These are phyloP conservation scores for Grammothele lineata DNA, from an alignment of 768 basidiomycete genomes.

Conservation along the genomic window DNA sequence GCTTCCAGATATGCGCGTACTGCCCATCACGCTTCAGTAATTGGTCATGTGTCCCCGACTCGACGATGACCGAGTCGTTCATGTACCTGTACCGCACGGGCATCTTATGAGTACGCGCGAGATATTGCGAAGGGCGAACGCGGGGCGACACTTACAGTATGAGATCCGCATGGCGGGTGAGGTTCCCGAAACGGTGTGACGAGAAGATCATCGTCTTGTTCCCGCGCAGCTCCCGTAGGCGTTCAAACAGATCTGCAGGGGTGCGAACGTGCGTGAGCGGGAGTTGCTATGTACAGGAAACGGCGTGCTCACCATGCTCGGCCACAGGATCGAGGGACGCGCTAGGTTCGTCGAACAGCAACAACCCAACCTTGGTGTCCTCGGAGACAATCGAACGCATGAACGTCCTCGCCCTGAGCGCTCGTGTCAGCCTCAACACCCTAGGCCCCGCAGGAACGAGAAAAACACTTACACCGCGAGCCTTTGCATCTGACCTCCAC, in stretches of 20 bases:
- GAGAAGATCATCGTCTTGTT: slow-evolving; percentile 86
- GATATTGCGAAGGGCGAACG: neutral
- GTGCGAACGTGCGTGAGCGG: no score
- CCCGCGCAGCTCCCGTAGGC: slow-evolving; percentile 60
- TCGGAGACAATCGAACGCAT: slow-evolving; percentile 27
- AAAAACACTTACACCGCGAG: slow-evolving; percentile 34
- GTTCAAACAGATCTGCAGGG: slow-evolving; percentile 58
- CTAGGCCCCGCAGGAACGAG: no score
- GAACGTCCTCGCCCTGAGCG: slow-evolving; percentile 25
- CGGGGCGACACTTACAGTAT: slow-evolving; percentile 31
- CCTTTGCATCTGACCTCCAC: slow-evolving; percentile 22
- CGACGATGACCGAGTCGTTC: slow-evolving; percentile 54
- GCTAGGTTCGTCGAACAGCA: slow-evolving; percentile 13
- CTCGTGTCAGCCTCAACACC: neutral
- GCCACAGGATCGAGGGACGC: slow-evolving; percentile 47
- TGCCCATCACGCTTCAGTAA: slow-evolving; percentile 54
- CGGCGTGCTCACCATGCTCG: slow-evolving; percentile 49
- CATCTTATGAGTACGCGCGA: neutral
- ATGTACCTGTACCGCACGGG: slow-evolving; percentile 56
- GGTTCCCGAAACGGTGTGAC: slow-evolving; percentile 68
- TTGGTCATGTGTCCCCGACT: slow-evolving; percentile 63
- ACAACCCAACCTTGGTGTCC: slow-evolving; percentile 20
- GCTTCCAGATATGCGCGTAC: slow-evolving; percentile 68
- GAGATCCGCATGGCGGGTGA: slow-evolving; percentile 70
- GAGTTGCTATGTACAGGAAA: neutral